Evolutionary conservation across 208 protist species (phyloP).

Genomic region (Trypanosomatidae sp.): DNA sequence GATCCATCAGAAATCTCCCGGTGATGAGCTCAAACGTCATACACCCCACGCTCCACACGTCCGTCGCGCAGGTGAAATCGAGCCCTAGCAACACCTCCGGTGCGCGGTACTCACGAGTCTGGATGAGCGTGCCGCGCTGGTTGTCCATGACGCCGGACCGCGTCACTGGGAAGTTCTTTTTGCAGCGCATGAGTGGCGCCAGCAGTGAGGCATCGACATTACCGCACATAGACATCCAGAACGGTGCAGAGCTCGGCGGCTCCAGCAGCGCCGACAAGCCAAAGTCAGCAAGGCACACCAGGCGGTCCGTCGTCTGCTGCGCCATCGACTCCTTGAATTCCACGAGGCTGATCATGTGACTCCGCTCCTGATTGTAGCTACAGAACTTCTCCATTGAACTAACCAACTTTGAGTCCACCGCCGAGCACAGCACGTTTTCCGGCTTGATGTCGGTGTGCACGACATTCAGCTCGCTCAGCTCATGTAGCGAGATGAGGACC

Average conservation of each 20-base stretch:
- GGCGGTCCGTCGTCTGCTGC: conserved; percentile 42
- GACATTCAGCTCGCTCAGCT: conserved; percentile 71
- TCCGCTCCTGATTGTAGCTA: conserved; percentile 50
- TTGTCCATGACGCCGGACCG: conserved; percentile 63
- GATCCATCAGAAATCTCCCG: conserved; percentile 86
- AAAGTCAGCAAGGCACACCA: conserved; percentile 78
- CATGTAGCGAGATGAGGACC: conserved; percentile 64
- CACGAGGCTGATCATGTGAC: conserved; percentile 32
- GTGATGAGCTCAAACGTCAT: conserved; percentile 89
- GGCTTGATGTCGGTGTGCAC: conserved; percentile 94
- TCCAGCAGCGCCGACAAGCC: conserved; percentile 74
- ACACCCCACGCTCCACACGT: conserved; percentile 93
- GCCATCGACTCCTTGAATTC: conserved; percentile 22
- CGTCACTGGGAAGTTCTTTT: conserved; percentile 63
- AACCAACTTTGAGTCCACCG: conserved; percentile 64
- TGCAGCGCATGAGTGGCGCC: conserved; percentile 40
- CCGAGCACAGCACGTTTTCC: conserved; percentile 84
- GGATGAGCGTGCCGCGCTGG: conserved; percentile 70
- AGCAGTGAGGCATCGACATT: conserved; percentile 26
- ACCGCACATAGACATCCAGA: conserved; percentile 16
- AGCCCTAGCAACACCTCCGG: conserved; percentile 89
- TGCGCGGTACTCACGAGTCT: conserved; percentile 92
- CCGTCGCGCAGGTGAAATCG: conserved; percentile 85
- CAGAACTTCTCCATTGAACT: conserved; percentile 69
- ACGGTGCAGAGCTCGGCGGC: conserved; percentile 21